These are phyloP conservation scores for Iodosphaeria phyllophila DNA, from an alignment of 2,329 filamentous ascomycete genomes.

Conservation along the genomic window DNA sequence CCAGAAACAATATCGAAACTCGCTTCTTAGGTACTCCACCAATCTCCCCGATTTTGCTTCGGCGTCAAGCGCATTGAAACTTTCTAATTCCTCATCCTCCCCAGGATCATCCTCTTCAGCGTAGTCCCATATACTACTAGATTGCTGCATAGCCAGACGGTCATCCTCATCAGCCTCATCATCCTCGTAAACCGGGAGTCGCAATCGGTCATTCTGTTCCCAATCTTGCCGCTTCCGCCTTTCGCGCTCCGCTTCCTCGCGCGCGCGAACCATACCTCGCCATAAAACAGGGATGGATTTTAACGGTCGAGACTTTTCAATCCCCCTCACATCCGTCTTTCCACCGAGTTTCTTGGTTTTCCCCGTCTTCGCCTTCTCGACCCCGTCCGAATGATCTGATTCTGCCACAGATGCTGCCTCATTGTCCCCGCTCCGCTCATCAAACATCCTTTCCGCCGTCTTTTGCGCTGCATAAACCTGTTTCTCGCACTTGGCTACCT, in stretches of 20 bases:
- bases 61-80: constrained; percentile 52
- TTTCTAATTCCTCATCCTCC: constrained; percentile 63
- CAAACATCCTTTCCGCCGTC: constrained; percentile 59
- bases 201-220: constrained; percentile 42
- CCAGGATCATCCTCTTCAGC: constrained; percentile 54
- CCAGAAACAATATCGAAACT: constrained; percentile 83
- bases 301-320: constrained; percentile 29
- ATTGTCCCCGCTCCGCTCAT: constrained; percentile 20
- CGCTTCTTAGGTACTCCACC: constrained; percentile 49
- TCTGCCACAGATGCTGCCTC: no score
- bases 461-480: constrained; percentile 64
- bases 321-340: constrained; percentile 13
- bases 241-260: constrained; percentile 53
- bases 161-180: constrained; percentile 56
- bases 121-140: constrained; percentile 28
- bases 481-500: constrained; percentile 47
- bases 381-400: not conserved
- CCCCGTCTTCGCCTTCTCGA: not conserved
- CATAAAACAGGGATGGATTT: constrained; percentile 62
- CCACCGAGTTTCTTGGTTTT: constrained; percentile 5
- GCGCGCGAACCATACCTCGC: constrained; percentile 51
- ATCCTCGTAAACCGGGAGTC: constrained; percentile 48
- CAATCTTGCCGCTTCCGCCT: constrained; percentile 45
- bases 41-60: constrained; percentile 47
- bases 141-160: constrained; percentile 44